Evolutionary conservation across 805 yeast species (phyloP).

Genomic region (Jamesozyma hellenica): DNA sequence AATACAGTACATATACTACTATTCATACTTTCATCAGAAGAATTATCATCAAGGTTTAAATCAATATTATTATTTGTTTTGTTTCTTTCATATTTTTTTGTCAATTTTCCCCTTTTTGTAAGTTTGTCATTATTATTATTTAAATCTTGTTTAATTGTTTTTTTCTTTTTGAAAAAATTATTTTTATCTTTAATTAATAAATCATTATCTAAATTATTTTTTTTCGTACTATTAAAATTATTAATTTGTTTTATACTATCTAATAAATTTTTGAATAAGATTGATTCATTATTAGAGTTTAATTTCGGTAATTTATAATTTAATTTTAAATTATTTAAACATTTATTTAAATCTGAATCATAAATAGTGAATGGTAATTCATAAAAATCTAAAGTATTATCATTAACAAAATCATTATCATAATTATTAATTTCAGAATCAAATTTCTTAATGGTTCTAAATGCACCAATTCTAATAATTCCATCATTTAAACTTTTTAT

Average conservation of each 20-base stretch:
- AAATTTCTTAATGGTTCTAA: slow-evolving; percentile 53
- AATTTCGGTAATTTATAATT: slow-evolving; percentile 6
- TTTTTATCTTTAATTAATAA: neutral
- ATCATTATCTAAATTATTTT: neutral
- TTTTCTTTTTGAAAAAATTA: neutral
- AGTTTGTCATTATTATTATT: neutral
- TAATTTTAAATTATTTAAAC: slow-evolving; percentile 7
- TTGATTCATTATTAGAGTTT: slow-evolving; percentile 6
- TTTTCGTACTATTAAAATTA: slow-evolving; percentile 6
- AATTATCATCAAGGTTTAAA: slow-evolving; percentile 21
- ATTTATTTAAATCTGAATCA: slow-evolving; percentile 15
- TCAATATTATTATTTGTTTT: slow-evolving; percentile 13
- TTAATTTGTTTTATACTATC: slow-evolving; percentile 21
- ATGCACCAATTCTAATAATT: slow-evolving; percentile 77
- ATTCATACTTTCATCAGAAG: slow-evolving; percentile 14
- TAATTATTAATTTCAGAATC: no score
- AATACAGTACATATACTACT: slow-evolving; percentile 19
- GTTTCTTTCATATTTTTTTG: slow-evolving; percentile 1
- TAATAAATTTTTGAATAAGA: slow-evolving; percentile 11
- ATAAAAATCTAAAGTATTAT: slow-evolving; percentile 10
- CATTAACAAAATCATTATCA: no score
- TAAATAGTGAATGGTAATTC: slow-evolving; percentile 14
- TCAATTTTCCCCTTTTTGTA: neutral
- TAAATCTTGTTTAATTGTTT: neutral
- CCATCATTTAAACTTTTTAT: slow-evolving; percentile 52